These are phyloP conservation scores for Aethionema arabicum DNA, from an alignment of 345 rosid species.

Conservation along the genomic window DNA sequence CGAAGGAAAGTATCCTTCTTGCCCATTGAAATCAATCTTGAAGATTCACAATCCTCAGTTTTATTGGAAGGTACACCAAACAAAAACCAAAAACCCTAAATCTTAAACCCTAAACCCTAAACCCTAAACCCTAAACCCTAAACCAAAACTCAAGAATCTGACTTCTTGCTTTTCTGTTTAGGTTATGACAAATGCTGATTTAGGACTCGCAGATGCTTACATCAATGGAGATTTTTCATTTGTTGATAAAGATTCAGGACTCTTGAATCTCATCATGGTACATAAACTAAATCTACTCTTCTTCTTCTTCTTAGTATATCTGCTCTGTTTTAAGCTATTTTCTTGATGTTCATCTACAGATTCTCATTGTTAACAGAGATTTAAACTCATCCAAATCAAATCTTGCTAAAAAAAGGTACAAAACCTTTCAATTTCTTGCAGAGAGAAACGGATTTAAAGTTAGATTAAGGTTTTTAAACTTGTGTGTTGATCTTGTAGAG, in stretches of 20 bases:
- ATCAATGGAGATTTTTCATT: slow-evolving; percentile 80
- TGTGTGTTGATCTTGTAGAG: slow-evolving; percentile 45
- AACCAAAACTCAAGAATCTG: not conserved
- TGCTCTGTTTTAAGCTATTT: not conserved
- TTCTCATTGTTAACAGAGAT: slow-evolving; percentile 77
- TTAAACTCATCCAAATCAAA: slow-evolving; percentile 41
- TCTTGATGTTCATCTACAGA: slow-evolving; percentile 38
- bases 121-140: too few relatives aligned
- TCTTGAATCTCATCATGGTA: slow-evolving; percentile 72
- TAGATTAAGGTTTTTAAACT: not conserved
- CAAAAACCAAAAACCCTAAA: not conserved
- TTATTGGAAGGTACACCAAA: slow-evolving; percentile 78
- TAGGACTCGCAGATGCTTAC: slow-evolving; percentile 89
- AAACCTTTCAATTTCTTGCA: not conserved
- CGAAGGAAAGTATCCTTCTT: slow-evolving; percentile 50
- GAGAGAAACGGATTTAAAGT: not conserved
- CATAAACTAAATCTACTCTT: slow-evolving; percentile 16
- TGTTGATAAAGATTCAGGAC: slow-evolving; percentile 73
- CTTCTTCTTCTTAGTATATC: not conserved
- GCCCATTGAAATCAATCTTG: slow-evolving; percentile 48
- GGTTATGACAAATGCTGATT: slow-evolving; percentile 92
- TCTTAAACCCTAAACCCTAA: too few relatives aligned
- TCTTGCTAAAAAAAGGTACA: slow-evolving; percentile 60
- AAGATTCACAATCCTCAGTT: slow-evolving; percentile 78
- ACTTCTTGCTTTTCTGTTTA: slow-evolving; percentile 21